Evolutionary conservation across 805 yeast species (phyloP).

Genomic region (Starmerella stigmatis): DNA sequence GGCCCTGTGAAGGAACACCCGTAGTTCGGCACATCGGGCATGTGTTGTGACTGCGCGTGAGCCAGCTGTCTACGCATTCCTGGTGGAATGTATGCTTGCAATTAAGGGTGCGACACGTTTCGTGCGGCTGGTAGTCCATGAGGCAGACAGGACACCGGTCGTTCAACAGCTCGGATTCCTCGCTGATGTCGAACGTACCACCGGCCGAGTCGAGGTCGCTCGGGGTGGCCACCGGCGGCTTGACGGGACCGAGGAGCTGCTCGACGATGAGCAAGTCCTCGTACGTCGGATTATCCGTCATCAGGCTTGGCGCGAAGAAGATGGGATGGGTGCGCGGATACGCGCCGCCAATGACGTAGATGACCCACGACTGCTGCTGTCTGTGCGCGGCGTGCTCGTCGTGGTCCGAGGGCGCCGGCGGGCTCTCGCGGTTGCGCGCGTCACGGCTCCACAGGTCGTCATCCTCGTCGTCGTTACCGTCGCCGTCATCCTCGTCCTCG

Average conservation of each 20-base stretch:
- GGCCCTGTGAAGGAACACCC: conserved; percentile 4
- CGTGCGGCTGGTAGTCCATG: conserved; percentile 39
- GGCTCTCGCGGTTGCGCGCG: too few relatives aligned
- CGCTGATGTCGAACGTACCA: conserved; percentile 28
- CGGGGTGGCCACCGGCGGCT: conserved; percentile 36
- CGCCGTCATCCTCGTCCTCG: too few relatives aligned
- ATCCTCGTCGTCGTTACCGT: too few relatives aligned
- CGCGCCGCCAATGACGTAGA: conserved; percentile 50
- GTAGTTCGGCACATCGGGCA: conserved; percentile 47
- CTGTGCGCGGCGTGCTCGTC: not conserved
- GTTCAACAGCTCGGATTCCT: conserved; percentile 16
- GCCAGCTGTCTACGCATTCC: conserved; percentile 51
- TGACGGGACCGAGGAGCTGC: conserved; percentile 39
- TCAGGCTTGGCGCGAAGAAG: conserved; percentile 38
- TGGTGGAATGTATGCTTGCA: conserved; percentile 48
- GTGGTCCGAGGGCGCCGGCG: not conserved
- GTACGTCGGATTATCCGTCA: conserved; percentile 42
- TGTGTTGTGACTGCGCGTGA: conserved; percentile 41
- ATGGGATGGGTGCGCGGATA: conserved; percentile 43
- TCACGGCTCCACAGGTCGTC: too few relatives aligned
- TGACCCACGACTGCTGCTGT: conserved; percentile 38
- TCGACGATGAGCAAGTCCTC: conserved; percentile 42
- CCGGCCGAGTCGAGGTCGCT: conserved; percentile 37
- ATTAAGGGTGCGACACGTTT: conserved; percentile 37
- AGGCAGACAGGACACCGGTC: conserved; percentile 39